These are phyloP conservation scores for Leishmania mexicana DNA, from an alignment of 208 protist genomes.

Conservation along the genomic window DNA sequence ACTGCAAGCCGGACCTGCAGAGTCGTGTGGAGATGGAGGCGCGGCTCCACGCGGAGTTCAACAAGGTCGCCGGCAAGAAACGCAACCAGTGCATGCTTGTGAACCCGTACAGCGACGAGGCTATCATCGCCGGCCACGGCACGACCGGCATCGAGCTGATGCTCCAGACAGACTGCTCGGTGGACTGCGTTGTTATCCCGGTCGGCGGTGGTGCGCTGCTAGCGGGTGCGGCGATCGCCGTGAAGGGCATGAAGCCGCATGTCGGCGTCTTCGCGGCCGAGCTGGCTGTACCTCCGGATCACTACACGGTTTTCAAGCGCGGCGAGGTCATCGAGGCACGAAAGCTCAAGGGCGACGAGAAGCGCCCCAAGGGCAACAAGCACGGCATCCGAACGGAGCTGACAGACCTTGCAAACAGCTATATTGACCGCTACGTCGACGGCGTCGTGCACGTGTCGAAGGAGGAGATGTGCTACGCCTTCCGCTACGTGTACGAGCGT, in stretches of 20 bases:
- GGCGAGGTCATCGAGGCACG: slow-evolving; percentile 33
- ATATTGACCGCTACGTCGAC: slow-evolving; percentile 58
- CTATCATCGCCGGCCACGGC: slow-evolving; percentile 91
- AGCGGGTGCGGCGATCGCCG: slow-evolving; percentile 82
- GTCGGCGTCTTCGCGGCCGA: slow-evolving; percentile 91
- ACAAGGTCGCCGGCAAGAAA: slow-evolving; percentile 38
- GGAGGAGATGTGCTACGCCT: slow-evolving; percentile 58
- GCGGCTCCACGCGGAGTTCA: slow-evolving; percentile 47
- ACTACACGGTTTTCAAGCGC: slow-evolving; percentile 46
- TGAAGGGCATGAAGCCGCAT: slow-evolving; percentile 90
- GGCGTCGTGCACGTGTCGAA: slow-evolving; percentile 63
- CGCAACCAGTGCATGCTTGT: slow-evolving; percentile 77
- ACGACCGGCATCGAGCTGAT: slow-evolving; percentile 91
- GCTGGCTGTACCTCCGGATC: slow-evolving; percentile 32
- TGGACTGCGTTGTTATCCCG: slow-evolving; percentile 90
- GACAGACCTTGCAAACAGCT: slow-evolving; percentile 30
- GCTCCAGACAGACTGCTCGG: slow-evolving; percentile 71
- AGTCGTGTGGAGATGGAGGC: slow-evolving; percentile 41
- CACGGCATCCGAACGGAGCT: slow-evolving; percentile 24
- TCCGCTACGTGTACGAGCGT: slow-evolving; percentile 80
- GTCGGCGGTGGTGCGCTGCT: slow-evolving; percentile 90
- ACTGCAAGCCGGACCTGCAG: slow-evolving; percentile 55
- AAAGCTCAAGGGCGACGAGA: slow-evolving; percentile 2
- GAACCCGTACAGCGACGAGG: slow-evolving; percentile 92
- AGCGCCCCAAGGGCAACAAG: slow-evolving; percentile 9